A percentile compares a stretch with the other conserved stretches of the same genome.
phyloP scores from a whole-genome alignment of 192 early-diverging fungal genomes.

The Radiomyces spectabilis region DNA sequence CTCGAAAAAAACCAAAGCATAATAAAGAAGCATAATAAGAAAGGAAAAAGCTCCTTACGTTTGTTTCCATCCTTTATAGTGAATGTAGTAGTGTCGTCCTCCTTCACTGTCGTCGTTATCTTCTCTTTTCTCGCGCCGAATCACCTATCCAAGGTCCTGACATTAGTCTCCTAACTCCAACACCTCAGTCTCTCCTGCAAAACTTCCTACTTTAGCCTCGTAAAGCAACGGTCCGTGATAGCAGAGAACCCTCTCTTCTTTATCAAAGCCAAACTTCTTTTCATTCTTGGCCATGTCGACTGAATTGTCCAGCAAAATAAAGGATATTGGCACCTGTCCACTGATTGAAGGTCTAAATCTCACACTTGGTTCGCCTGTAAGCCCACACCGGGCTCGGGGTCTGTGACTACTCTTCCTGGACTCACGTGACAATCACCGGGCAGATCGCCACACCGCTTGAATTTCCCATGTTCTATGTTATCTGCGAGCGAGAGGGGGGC shows the following conservation, averaged over 20 bases:
- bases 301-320: too few species aligned
- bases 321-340: too few species aligned
- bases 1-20: background rate
- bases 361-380: too few species aligned
- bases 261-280: conserved; percentile 39
- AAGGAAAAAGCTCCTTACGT: conserved; percentile 48
- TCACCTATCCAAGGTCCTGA: conserved; percentile 1
- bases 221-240: conserved; percentile 94
- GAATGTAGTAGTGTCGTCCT: conserved; percentile 87
- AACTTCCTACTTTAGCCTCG: conserved; percentile 74
- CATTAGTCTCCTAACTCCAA: background rate
- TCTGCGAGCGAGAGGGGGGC: too few species aligned
- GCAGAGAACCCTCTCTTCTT: conserved; percentile 85
- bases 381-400: too few species aligned
- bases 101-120: conserved; percentile 49
- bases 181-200: background rate
- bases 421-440: too few species aligned
- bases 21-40: background rate
- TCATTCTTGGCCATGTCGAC: conserved; percentile 15
- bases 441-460: too few species aligned
- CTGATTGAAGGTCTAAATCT: too few species aligned
- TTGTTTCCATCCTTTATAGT: conserved; percentile 98
- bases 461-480: too few species aligned
- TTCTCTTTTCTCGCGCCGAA: conserved; percentile 28
- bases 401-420: too few species aligned